Percentiles rank a stretch among this genome's conserved stretches.
Evolutionary conservation across 257 asterid genomes (phyloP).

Genomic region (Nicotiana paniculata): DNA sequence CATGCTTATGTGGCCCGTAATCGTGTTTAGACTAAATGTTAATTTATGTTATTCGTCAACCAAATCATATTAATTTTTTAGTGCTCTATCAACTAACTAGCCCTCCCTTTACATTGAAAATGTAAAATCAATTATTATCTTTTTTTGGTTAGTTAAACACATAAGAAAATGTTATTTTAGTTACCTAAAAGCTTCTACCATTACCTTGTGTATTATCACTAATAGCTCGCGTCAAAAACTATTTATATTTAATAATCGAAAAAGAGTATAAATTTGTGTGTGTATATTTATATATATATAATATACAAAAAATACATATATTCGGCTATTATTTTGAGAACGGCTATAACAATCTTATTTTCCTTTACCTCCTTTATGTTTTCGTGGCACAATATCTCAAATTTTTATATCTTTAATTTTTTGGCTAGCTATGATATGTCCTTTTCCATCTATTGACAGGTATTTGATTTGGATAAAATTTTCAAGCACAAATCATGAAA

Average conservation of each 20-base stretch:
- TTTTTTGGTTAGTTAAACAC: neutral
- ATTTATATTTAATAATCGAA: too few species aligned
- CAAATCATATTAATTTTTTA: neutral
- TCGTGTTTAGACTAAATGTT: neutral
- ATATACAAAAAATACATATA: too few species aligned
- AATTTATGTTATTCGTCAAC: neutral
- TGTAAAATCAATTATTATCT: neutral
- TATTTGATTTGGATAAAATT: neutral
- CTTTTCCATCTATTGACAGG: neutral
- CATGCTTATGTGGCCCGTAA: neutral
- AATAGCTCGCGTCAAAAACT: too few species aligned
- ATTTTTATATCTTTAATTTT: too few species aligned
- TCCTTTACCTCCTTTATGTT: neutral
- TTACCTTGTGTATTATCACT: too few species aligned
- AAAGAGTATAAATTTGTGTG: too few species aligned
- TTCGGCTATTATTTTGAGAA: too few species aligned
- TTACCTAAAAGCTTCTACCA: neutral
- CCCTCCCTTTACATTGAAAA: neutral
- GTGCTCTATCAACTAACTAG: neutral
- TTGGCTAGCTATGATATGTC: too few species aligned
- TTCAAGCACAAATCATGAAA: neutral
- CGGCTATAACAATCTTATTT: neutral
- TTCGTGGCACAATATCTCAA: neutral
- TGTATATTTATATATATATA: too few species aligned
- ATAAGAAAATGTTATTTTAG: neutral